Evolutionary conservation across 2,329 filamentous ascomycete species (phyloP).

Genomic region (Sporothrix mexicana): DNA sequence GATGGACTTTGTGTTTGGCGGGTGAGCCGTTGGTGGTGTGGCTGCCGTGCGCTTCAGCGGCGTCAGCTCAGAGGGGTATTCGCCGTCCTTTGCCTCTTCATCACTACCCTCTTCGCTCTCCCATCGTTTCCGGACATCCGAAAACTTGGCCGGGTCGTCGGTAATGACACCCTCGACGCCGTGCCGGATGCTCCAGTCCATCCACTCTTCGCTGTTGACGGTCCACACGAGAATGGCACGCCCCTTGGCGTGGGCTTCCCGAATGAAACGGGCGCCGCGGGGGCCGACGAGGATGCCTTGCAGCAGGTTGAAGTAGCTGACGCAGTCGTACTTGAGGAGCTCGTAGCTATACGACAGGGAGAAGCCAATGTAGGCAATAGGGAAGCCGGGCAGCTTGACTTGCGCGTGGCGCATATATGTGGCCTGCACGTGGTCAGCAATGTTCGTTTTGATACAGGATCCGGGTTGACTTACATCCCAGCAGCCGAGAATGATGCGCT

Average conservation of each 20-base stretch:
- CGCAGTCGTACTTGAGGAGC: constrained; percentile 65
- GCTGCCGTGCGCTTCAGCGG: neutral
- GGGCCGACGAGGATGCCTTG: constrained; percentile 71
- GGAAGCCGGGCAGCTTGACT: constrained; percentile 66
- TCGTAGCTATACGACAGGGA: constrained; percentile 70
- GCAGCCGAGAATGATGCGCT: constrained; percentile 77
- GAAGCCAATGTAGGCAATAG: constrained; percentile 71
- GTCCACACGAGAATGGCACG: constrained; percentile 82
- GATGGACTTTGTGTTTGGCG: constrained; percentile 22
- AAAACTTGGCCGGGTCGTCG: constrained; percentile 75
- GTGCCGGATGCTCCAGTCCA: constrained; percentile 77
- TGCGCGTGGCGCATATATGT: constrained; percentile 70
- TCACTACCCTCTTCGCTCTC: neutral
- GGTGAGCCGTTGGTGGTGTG: constrained; percentile 23
- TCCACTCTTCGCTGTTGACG: constrained; percentile 76
- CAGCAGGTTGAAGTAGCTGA: constrained; percentile 78
- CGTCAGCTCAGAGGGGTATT: neutral
- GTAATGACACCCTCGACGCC: constrained; percentile 81
- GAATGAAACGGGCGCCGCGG: constrained; percentile 69
- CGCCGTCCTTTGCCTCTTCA: neutral
- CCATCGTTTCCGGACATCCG: constrained; percentile 60
- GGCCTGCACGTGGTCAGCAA: constrained; percentile 49
- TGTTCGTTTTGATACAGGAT: neutral
- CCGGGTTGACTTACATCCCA: constrained; percentile 68
- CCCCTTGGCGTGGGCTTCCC: constrained; percentile 59